Evolutionary conservation across 805 yeast genomes (phyloP).

Genomic region (Cyberlindnera misumaiensis): DNA sequence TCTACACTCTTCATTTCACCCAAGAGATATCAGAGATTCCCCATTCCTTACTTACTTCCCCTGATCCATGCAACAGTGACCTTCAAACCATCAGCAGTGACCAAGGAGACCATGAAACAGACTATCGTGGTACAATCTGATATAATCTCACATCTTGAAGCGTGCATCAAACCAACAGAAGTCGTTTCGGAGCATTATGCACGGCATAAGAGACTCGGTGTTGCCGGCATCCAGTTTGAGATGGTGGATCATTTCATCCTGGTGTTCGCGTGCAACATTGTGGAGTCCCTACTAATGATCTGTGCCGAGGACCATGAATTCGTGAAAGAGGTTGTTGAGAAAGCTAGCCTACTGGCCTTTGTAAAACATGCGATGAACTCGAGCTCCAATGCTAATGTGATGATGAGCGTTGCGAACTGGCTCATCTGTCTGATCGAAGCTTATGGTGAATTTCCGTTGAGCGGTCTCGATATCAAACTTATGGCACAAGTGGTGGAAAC

Average conservation of each 20-base stretch:
- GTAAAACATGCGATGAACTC: slow-evolving; percentile 37
- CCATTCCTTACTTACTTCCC: slow-evolving; percentile 57
- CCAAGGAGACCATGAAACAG: slow-evolving; percentile 28
- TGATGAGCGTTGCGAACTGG: slow-evolving; percentile 35
- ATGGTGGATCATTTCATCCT: slow-evolving; percentile 45
- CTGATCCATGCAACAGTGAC: slow-evolving; percentile 47
- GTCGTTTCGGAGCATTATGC: slow-evolving; percentile 11
- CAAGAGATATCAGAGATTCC: slow-evolving; percentile 5
- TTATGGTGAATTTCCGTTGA: neutral
- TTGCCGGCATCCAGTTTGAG: slow-evolving; percentile 36
- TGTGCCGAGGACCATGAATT: slow-evolving; percentile 7
- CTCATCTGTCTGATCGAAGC: slow-evolving; percentile 2
- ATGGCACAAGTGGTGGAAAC: slow-evolving; percentile 30
- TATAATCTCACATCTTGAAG: slow-evolving; percentile 3
- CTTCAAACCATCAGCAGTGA: slow-evolving; percentile 60
- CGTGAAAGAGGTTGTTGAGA: slow-evolving; percentile 2
- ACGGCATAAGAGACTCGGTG: slow-evolving; percentile 16
- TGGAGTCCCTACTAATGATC: slow-evolving; percentile 37
- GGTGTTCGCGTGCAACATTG: slow-evolving; percentile 45
- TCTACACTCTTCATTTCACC: slow-evolving; percentile 4
- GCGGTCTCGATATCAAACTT: slow-evolving; percentile 24
- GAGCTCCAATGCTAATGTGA: slow-evolving; percentile 45
- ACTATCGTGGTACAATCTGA: neutral
- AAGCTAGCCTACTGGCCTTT: slow-evolving; percentile 23
- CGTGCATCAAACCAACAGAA: slow-evolving; percentile 14